Conservation (phyloP, 164 flowering plant species). For the grape (Vitis vinifera) region DNA sequence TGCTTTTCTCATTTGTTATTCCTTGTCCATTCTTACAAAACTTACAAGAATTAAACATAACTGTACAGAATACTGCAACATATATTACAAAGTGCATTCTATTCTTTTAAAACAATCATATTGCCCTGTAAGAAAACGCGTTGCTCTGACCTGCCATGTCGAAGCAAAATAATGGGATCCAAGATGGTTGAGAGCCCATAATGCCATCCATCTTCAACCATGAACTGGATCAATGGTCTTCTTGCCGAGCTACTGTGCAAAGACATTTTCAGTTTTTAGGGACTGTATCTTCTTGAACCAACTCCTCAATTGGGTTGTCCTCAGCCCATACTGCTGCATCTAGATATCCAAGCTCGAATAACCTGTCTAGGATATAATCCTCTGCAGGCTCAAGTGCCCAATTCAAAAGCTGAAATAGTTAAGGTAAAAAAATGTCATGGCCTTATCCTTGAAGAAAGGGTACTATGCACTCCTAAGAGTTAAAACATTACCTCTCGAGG, state of each 20-base stretch:
- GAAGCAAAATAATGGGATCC: no score
- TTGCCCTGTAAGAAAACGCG: no score
- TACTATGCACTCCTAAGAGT: background rate
- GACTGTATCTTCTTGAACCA: conserved; percentile 43
- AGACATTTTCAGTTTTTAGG: conserved; percentile 6
- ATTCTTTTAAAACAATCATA: no score
- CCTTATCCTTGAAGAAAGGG: background rate
- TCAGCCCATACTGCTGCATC: conserved; percentile 94
- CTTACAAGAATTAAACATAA: no score
- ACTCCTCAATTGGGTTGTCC: conserved; percentile 60
- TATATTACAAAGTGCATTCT: no score
- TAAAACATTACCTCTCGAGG: conserved; percentile 63
- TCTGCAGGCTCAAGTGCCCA: conserved; percentile 99
- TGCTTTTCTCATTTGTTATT: no score
- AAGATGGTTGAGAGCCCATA: no score
- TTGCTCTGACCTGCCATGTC: no score
- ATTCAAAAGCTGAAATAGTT: conserved; percentile 65
- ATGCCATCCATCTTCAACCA: no score
- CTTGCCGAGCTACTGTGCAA: background rate
- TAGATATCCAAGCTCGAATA: conserved; percentile 82
- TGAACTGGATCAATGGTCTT: no score
- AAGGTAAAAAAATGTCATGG: background rate
- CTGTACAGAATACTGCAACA: no score
- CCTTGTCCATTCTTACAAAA: no score
- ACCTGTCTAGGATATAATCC: conserved; percentile 70